Conservation (phyloP, 371 early-diverging fungal genomes). For the Lichtheimia hyalospora region DNA sequence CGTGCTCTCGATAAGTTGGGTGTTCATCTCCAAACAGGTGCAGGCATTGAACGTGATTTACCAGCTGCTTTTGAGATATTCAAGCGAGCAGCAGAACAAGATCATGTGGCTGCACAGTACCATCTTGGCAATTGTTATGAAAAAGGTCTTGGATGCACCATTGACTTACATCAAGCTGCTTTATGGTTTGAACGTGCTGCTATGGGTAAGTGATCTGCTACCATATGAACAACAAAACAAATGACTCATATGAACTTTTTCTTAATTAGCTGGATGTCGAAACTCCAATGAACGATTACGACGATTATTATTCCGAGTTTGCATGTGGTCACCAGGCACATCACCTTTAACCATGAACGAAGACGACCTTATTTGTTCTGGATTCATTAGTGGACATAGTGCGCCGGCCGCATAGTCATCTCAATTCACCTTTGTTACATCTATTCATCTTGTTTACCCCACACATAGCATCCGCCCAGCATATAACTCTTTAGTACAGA, state of each 20-base stretch:
- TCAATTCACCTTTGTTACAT: neutral
- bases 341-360: constrained; percentile 23
- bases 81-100: constrained; percentile 62
- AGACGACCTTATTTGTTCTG: constrained; percentile 37
- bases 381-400: constrained; percentile 43
- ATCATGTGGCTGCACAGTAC: constrained; percentile 62
- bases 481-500: neutral
- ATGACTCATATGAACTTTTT: neutral
- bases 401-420: constrained; percentile 52
- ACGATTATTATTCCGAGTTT: constrained; percentile 47
- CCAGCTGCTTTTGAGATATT: constrained; percentile 58
- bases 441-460: neutral
- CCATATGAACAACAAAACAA: constrained; percentile 7
- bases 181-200: constrained; percentile 72
- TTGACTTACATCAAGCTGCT: constrained; percentile 58
- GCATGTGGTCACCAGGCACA: constrained; percentile 36
- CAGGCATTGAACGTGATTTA: constrained; percentile 60
- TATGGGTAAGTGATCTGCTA: constrained; percentile 32
- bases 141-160: constrained; percentile 64
- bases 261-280: constrained; percentile 49
- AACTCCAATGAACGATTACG: constrained; percentile 55
- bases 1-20: constrained; percentile 82
- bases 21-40: constrained; percentile 75
- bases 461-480: too few species aligned
- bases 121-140: constrained; percentile 69